phyloP scores from a whole-genome alignment of 2,329 filamentous ascomycete genomes.

The Pleomassaria siparia region DNA sequence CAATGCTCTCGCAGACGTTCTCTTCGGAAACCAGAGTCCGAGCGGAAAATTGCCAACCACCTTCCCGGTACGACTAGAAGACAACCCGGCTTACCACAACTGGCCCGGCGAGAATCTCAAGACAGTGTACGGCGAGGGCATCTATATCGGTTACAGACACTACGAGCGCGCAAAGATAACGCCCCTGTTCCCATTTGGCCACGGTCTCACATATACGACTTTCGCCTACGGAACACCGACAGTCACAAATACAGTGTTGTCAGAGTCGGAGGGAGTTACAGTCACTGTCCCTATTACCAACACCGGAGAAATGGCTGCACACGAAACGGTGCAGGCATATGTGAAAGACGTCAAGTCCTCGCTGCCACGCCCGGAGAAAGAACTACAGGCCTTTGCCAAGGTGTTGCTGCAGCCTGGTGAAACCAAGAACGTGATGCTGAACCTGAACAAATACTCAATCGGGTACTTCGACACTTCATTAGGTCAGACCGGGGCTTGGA shows the following conservation, averaged over 20 bases:
- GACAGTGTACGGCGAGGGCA: slow-evolving; percentile 70
- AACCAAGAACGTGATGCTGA: slow-evolving; percentile 35
- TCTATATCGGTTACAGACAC: slow-evolving; percentile 73
- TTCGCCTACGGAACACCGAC: slow-evolving; percentile 65
- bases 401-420: slow-evolving; percentile 41
- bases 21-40: slow-evolving; percentile 74
- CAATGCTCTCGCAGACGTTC: slow-evolving; percentile 75
- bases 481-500: slow-evolving; percentile 54
- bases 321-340: slow-evolving; percentile 70
- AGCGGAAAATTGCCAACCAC: slow-evolving; percentile 74
- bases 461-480: slow-evolving; percentile 65
- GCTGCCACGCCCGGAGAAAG: slow-evolving; percentile 68
- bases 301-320: slow-evolving; percentile 58
- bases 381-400: slow-evolving; percentile 66
- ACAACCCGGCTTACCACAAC: slow-evolving; percentile 71
- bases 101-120: slow-evolving; percentile 71
- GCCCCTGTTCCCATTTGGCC: slow-evolving; percentile 73
- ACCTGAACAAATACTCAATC: slow-evolving; percentile 50
- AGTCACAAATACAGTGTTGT: slow-evolving; percentile 53
- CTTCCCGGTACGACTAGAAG: slow-evolving; percentile 61
- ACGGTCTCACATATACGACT: slow-evolving; percentile 75
- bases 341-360: slow-evolving; percentile 64
- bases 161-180: slow-evolving; percentile 64
- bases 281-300: slow-evolving; percentile 57
- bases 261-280: slow-evolving; percentile 48